Evolutionary conservation across 148 eudicot species (phyloP).

Genomic region (Rhododendron simsii): DNA sequence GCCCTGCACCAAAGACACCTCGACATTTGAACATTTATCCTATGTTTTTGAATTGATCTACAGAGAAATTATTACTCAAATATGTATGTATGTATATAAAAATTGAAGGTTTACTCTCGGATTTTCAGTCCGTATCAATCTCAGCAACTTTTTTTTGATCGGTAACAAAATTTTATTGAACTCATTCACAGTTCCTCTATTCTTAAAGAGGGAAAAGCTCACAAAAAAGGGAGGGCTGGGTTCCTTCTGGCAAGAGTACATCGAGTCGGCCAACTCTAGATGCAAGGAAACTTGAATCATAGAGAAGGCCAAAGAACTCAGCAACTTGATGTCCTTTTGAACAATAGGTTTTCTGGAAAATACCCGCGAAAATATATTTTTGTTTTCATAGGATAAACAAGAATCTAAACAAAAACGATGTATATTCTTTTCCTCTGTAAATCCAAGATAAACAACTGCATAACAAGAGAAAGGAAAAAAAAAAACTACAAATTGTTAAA

Average conservation of each 20-base stretch:
- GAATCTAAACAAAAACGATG: background rate
- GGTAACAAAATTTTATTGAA: too few relatives aligned
- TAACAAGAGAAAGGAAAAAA: background rate
- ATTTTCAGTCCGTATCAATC: too few relatives aligned
- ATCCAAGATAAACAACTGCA: background rate
- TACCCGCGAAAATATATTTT: background rate
- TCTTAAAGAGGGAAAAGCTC: too few relatives aligned
- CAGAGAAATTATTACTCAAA: background rate
- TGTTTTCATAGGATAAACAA: background rate
- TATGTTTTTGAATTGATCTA: background rate
- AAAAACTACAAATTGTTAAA: background rate
- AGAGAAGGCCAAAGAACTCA: too few relatives aligned
- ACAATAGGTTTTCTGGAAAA: background rate
- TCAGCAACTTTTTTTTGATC: too few relatives aligned
- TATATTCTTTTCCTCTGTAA: too few relatives aligned
- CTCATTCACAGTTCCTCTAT: too few relatives aligned
- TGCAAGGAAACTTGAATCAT: too few relatives aligned
- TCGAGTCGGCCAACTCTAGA: too few relatives aligned
- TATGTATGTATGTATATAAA: too few relatives aligned
- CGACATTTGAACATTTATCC: background rate
- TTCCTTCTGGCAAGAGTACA: too few relatives aligned
- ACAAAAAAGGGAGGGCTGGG: too few relatives aligned
- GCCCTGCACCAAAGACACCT: background rate
- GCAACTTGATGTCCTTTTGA: background rate
- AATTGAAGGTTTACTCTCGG: background rate